Base-by-base conservation (phyloP, 306 rosid genomes). In the Argentina anserina region DNA sequence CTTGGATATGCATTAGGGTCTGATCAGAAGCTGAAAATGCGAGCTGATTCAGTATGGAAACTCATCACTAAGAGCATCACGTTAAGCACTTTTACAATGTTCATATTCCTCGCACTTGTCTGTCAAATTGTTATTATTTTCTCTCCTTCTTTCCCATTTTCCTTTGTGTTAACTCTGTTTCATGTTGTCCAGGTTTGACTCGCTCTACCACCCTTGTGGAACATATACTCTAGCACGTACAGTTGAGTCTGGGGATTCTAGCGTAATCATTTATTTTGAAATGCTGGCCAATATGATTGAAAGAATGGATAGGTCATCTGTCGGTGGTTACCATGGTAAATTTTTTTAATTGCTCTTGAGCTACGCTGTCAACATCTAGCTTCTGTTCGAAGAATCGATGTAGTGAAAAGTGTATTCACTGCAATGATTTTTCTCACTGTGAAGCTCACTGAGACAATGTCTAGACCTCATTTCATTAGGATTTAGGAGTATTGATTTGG, bases 401-500 rank as follows among this genome's bases (percentile, higher is more conserved):
- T 86, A 6, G 98, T 89, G 79, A 81, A 79, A 42, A 80, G 75
- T 81, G 92, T 91, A 74, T 68, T 78, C 69, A 76, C 74, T 78
- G 83, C 98, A 69, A 45, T 89, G 71, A 69, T 82, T 80, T 40
- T 83, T 70, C 86, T 93, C 59, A 86, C 97, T 20, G 77, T 87
- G 90, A 91, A 91, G 82, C 97, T 93, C 43, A 93, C 96, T 0
- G 98, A 93, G 86, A 89, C 86, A 74, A 81, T 87, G 97, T 93
- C 91, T 86, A 90, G 75, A 79, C 97, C 97, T 50, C 92, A 89
- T 76, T 90, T 89, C 63, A 72, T 93, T 71, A 86, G n/a, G n/a
- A n/a, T n/a, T 93, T 71, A 86, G 86, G 84, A 86, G 94, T 83
- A 85, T 91, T 49, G 98, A 93, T 76, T 93, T 96, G 98, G 97